These are phyloP conservation scores for Crithidia brevicula DNA, from an alignment of 208 protist species.

Conservation along the genomic window DNA sequence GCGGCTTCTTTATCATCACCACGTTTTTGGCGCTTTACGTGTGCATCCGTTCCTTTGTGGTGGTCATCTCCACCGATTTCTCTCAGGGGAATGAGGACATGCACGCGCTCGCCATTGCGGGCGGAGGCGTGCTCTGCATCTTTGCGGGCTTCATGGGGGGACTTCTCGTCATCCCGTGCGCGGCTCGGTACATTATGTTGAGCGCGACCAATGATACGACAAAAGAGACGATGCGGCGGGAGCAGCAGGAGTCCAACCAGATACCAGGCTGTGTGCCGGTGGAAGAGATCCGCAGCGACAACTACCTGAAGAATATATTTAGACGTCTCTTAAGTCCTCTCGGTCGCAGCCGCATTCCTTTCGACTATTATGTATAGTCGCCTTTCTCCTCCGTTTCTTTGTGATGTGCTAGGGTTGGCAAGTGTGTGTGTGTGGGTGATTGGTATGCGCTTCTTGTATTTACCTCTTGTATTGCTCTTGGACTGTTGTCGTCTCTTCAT, in stretches of 20 bases:
- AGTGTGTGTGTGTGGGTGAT: too few species aligned
- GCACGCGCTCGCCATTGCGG: conserved; percentile 31
- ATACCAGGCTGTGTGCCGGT: conserved; percentile 10
- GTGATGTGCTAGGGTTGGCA: neutral
- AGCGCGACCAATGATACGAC: conserved; percentile 49
- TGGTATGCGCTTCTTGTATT: too few species aligned
- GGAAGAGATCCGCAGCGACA: conserved; percentile 28
- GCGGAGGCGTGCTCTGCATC: conserved; percentile 28
- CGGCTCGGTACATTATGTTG: conserved; percentile 49
- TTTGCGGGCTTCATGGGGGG: conserved; percentile 18
- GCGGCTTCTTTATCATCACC: conserved; percentile 67
- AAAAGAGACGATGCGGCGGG: conserved; percentile 43
- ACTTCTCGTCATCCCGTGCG: conserved; percentile 41
- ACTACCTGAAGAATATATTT: conserved; percentile 38
- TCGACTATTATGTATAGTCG: conserved; percentile 30
- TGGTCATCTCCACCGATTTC: conserved; percentile 31
- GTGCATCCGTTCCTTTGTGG: conserved; percentile 44
- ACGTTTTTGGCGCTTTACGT: conserved; percentile 48
- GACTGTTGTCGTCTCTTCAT: neutral
- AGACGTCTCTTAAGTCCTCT: conserved; percentile 58
- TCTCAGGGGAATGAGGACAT: conserved; percentile 7
- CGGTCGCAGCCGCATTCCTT: conserved; percentile 42
- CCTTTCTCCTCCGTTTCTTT: neutral
- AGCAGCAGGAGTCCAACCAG: conserved; percentile 8
- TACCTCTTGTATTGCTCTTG: neutral